Evolutionary conservation across 371 early-diverging fungal genomes (phyloP), one percentile per base, ranked within the genome.

Genomic region (Mortierella sp.): DNA sequence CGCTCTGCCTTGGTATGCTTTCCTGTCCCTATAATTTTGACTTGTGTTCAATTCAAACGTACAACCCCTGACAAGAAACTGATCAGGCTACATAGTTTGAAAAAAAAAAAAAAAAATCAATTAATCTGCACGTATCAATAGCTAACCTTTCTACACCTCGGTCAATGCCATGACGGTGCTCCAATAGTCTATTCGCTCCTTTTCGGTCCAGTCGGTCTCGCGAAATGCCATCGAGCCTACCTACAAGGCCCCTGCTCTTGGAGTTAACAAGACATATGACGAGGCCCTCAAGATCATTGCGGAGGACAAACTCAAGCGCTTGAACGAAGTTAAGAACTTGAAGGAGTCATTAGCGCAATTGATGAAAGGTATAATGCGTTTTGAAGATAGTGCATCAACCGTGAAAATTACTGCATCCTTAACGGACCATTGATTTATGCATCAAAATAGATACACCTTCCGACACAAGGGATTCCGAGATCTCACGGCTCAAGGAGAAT

Each of bases 201-300:
- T 76, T 72, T 81, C 83, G 2, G 70, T 69, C 24, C 70, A 68
- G 65, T 40, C 83, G 6, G 15, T 65, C 24, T 38, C 74, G n/a
- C 74, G 81, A 53, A 65, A 65, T 71, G 58, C 65, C 6, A 65
- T 63, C 6, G 74, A 66, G 22, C 33, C 84, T 28, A 82, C 85
- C 22, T 91, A 89, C 80, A 75, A 69, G 63, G 78, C 78, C 55
- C 90, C 91, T 4, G 85, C 87, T 19, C 64, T 83, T 19, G 89
- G 88, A 32, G 87, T 90, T 53, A 91, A 92, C 74, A 86, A 87
- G 11, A 92, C 94, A 21, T 94, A 91, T 75, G 93, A 93, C 58
- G 92, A 93, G 78, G 95, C 95, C 3, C 76, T 94, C n/a, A 89
- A 90, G 81, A 77, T 92, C 61, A 93, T 94, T 59, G 84, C 87